Base-by-base conservation (phyloP, 2,329 filamentous ascomycete species). In the Elsinoe batatas region DNA sequence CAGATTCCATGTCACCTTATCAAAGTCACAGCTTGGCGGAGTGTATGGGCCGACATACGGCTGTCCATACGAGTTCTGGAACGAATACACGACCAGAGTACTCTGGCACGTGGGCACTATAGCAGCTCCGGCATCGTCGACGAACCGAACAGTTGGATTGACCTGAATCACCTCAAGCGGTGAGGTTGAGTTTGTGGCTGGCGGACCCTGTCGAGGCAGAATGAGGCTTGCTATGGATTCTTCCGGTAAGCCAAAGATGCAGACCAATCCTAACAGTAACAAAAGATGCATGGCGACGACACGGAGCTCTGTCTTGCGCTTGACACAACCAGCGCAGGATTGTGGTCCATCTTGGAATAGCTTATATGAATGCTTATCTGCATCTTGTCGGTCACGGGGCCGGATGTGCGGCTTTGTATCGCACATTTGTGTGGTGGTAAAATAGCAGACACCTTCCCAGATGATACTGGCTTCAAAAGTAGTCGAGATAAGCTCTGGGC, bases 1-100 rank as follows among this genome's bases (percentile, higher is more conserved):
- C 61, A 93, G 79, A 64, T 90, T 89, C 68, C 93, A 81, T 20
- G 81, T 78, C 13, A 91, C 84, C 33, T 82, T 79, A 64, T 89
- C 85, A 72, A 91, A 93, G 13, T 76, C 69, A 68, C 84, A 89
- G 22, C 70, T 64, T 1, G 87, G 85, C 11, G 87, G 87, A 1
- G 70, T 74, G 65, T 88, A 90, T 13, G 74, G 68, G 44, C 85
- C 84, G 62, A 90, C 75, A 65, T 83, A 91, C 1, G 87, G 87
- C 33, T 76, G 67, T n/a, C 83, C 84, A 66, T 90, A 91, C 60
- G 85, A 90, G 59, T 72, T 79, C 10, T 74, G 85, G 72, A 91
- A 91, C 0, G 79, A 76, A 69, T 89, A 77, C 2, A 82, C 72
- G 80, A 90, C 87, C 56, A 91, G 69, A n/a, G 79, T 69, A 37